Base-by-base conservation (phyloP, 1,284 basidiomycete species). In the Sporisorium exsertum region DNA sequence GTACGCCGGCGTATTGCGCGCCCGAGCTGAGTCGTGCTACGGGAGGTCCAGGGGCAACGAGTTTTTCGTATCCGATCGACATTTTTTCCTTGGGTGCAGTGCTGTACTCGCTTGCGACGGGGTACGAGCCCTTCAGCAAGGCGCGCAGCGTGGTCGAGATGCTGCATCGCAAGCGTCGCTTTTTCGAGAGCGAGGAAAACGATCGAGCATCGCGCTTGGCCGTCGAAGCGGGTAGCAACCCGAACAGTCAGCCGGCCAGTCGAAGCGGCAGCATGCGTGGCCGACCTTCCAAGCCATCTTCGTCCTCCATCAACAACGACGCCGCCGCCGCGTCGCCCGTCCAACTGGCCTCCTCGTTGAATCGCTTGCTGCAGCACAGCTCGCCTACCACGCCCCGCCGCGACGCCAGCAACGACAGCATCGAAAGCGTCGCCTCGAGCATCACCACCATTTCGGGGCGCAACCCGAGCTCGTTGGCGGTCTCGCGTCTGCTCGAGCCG, bases 1-100 rank as follows among this genome's bases (percentile, higher is more conserved):
- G 83, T 15, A 85, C 83, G 22, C 83, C 83, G 13, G 81, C 82
- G 2, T 85, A 82, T 58, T 76, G 80, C 29, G 83, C 83, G 18
- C 83, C 83, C 5, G 83, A 85, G 52, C 69, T 85, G 18, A 80
- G 78, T n/a, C 65, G 71, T 8, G 76, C 67, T 4, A 71, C 69
- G 3, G 73, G 73, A 7, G 73, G 69, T 4, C 64, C 69, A 2
- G 51, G 54, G 1, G 73, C 73, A 0, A 72, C 70, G 22, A 70
- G 52, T 16, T 76, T 84, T 40, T 81, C 78, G 8, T 84, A 67
- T 45, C 78, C 79, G 12, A 73, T 84, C 22, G 83, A 85, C 51
- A 66, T 84, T 32, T 85, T 81, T 62, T 79, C 75, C 18, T 64
- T 84, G 27, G 83, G 82, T 4, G 83, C 80, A 12, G 73, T 85